These are phyloP conservation scores for Glomus cerebriforme DNA, from an alignment of 192 early-diverging fungal species.

Conservation along the genomic window DNA sequence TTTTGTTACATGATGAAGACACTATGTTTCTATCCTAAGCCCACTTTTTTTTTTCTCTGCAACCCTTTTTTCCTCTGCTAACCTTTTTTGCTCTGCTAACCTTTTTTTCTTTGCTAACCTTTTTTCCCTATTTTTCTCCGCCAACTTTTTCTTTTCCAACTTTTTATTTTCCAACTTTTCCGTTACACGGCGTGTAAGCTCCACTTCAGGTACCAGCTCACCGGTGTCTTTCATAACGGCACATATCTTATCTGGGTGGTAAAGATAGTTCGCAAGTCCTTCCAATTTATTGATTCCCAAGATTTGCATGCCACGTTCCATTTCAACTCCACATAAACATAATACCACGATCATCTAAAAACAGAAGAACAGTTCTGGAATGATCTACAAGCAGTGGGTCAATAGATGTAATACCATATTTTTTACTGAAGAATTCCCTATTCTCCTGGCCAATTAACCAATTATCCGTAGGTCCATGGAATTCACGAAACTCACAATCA, in stretches of 20 bases:
- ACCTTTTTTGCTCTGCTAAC: not conserved
- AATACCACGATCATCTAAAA: constrained; percentile 19
- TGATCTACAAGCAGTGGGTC: constrained; percentile 7
- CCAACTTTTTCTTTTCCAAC: too few species aligned
- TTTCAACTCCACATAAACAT: constrained; percentile 14
- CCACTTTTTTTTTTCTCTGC: too few species aligned
- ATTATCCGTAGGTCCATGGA: too few species aligned
- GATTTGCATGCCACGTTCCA: not conserved
- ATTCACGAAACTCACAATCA: not conserved
- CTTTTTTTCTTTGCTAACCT: too few species aligned
- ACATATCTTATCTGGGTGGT: constrained; percentile 10
- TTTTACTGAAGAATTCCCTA: not conserved
- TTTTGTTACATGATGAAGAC: too few species aligned
- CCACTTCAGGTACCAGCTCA: not conserved
- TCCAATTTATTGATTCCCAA: not conserved
- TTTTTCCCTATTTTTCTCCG: too few species aligned
- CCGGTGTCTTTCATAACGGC: too few species aligned
- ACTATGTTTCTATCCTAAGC: too few species aligned
- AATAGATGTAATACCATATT: not conserved
- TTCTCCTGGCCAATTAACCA: too few species aligned
- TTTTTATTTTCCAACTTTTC: too few species aligned
- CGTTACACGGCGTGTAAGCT: not conserved
- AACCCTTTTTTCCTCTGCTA: too few species aligned
- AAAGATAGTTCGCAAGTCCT: not conserved
- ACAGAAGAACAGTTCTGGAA: constrained; percentile 9